phyloP scores from a whole-genome alignment of 768 basidiomycete genomes.

The Lepiota subincarnata region DNA sequence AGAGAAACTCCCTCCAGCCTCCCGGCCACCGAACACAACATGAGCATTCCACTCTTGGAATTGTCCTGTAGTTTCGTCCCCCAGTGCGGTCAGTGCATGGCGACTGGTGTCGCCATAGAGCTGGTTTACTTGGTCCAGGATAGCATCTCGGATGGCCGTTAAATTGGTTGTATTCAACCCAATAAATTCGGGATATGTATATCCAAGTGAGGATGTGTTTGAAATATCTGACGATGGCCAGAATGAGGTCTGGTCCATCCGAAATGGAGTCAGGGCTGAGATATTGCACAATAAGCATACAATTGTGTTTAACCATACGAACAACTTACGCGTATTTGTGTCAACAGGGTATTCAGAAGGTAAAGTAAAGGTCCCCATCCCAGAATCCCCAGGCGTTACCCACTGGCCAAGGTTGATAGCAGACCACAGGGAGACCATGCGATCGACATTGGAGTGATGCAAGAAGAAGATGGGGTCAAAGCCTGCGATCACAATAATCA shows the following conservation, averaged over 20 bases:
- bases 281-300: not conserved
- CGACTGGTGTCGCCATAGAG: slow-evolving; percentile 27
- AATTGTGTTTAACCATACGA: not conserved
- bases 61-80: slow-evolving; percentile 4
- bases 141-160: slow-evolving; percentile 25
- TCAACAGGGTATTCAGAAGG: slow-evolving; percentile 22
- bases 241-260: slow-evolving; percentile 32
- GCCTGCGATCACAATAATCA: slow-evolving; percentile 19
- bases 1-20: slow-evolving; percentile 33
- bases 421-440: slow-evolving; percentile 47
- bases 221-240: slow-evolving; percentile 34
- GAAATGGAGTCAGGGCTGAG: slow-evolving; percentile 45
- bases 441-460: slow-evolving; percentile 52
- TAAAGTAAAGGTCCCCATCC: slow-evolving; percentile 30
- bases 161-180: slow-evolving; percentile 27
- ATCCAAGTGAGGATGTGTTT: slow-evolving; percentile 32
- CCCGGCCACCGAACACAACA: slow-evolving; percentile 38
- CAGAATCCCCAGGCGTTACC: slow-evolving; percentile 27
- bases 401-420: slow-evolving; percentile 40
- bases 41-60: slow-evolving; percentile 41
- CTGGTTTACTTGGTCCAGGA: slow-evolving; percentile 28
- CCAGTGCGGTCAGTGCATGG: not conserved
- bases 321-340: slow-evolving; percentile 23
- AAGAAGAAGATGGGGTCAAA: slow-evolving; percentile 54
- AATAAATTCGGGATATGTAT: slow-evolving; percentile 51